Evolutionary conservation across 305 asterid species (phyloP), one percentile per base, ranked within the genome.

Genomic region (Fraxinus ornus): DNA sequence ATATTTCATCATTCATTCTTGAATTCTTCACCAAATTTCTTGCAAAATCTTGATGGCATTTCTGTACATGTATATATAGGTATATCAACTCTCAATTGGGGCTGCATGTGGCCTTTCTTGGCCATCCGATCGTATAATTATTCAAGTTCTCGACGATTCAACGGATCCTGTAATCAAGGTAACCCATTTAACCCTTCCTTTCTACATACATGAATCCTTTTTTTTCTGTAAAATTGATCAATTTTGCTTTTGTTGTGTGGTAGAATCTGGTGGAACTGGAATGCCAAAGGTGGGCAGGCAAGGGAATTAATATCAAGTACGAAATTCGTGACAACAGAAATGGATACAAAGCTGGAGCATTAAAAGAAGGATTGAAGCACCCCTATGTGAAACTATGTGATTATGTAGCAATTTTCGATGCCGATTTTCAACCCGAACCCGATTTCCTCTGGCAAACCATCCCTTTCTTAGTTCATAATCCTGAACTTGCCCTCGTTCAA

Each of bases 311-410:
- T 71, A 94, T 95, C 3, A 95, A 92, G 85, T 95, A 95, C 76
- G 97, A 94, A 83, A 90, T 94, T 52, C 89, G 98, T n/a, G 92
- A 92, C 90, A 94, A 91, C 85, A 86, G 98, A 64, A 89, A 86
- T 80, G 98, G 99, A 5, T 95, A 95, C 91, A 95, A 95, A 90
- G 95, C 98, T 1, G 98, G 98, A 30, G 98, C 98, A 2, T 85
- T 95, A 4, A 95, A 91, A 66, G 88, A 92, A 79, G 98, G 99
- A 0, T 80, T 95, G 33, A 94, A 80, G 33, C 97, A 89, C 70
- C 28, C 88, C 5, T 94, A 95, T 60, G 97, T 89, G 6, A 91
- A 90, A 66, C 90, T 89, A 36, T 95, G 99, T 37, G 97, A 95
- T 28, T 93, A 80, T 76, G 99, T 95, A 1, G 98, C 93, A 0